These are phyloP conservation scores for Lepidium didymum DNA, from an alignment of 345 rosid species.

Conservation along the genomic window DNA sequence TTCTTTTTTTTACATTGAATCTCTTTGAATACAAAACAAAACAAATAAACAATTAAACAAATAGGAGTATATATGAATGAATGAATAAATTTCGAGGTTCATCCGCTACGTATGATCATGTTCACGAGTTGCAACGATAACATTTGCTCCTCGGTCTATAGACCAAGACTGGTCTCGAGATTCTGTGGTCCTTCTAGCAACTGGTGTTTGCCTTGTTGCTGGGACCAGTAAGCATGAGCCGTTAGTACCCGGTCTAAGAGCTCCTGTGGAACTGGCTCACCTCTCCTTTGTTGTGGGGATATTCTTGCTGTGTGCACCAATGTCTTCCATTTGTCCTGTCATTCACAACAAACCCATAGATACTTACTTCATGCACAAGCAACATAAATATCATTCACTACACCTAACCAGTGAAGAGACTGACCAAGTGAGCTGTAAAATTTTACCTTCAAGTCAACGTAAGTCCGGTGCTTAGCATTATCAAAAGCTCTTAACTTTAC, in stretches of 20 bases:
- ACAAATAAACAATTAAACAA: background rate
- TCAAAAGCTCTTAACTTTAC: conserved; percentile 91
- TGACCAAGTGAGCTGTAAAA: background rate
- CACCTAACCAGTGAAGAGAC: background rate
- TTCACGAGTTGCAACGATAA: background rate
- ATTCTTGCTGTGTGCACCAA: conserved; percentile 95
- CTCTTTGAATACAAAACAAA: conserved; percentile 10
- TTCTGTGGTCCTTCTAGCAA: conserved; percentile 37
- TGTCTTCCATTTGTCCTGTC: conserved; percentile 98
- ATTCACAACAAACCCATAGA: background rate
- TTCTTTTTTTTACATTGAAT: conserved; percentile 12
- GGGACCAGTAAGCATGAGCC: conserved; percentile 93
- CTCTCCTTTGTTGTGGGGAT: conserved; percentile 97
- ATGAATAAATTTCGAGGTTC: background rate
- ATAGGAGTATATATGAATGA: conserved; percentile 10
- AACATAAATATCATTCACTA: conserved; percentile 2
- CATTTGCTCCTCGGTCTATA: conserved; percentile 18
- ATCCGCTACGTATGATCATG: background rate
- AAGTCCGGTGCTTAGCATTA: conserved; percentile 88
- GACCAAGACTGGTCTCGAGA: conserved; percentile 51
- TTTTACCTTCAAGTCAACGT: conserved; percentile 85
- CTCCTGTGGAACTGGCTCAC: conserved; percentile 96
- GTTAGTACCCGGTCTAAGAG: conserved; percentile 81
- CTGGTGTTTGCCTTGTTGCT: conserved; percentile 76
- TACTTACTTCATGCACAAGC: conserved; percentile 36